These are phyloP conservation scores for Paracoccidioides brasiliensis DNA, from an alignment of 2,329 filamentous ascomycete species.

Conservation along the genomic window DNA sequence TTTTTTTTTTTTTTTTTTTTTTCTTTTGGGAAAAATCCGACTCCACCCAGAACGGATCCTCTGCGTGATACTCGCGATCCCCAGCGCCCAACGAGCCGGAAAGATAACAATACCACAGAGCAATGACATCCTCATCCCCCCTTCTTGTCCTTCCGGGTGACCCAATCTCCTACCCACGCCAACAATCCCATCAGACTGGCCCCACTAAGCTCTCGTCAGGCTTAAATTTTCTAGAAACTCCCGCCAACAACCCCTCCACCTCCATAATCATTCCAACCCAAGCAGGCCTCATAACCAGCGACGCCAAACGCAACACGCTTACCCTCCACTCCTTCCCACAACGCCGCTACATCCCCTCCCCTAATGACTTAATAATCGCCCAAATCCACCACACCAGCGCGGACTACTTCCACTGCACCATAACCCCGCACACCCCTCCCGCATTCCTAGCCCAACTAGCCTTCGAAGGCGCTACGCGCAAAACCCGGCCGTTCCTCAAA, in stretches of 20 bases:
- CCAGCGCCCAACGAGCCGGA: background rate
- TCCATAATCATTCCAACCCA: conserved; percentile 37
- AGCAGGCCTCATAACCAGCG: conserved; percentile 25
- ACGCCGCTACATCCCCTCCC: conserved; percentile 59
- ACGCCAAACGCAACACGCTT: conserved; percentile 28
- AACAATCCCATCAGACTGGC: conserved; percentile 40
- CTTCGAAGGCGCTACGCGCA: conserved; percentile 89
- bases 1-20: no score
- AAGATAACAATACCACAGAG: background rate
- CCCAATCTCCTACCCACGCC: conserved; percentile 50
- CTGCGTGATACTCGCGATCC: no score
- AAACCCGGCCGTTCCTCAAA: conserved; percentile 68
- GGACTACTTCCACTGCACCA: conserved; percentile 67
- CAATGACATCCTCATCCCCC: conserved; percentile 28
- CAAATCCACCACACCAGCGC: conserved; percentile 62
- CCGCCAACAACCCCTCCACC: conserved; percentile 54
- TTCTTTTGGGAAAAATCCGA: no score
- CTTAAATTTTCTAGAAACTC: conserved; percentile 57
- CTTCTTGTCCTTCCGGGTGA: conserved; percentile 76
- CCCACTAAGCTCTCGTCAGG: conserved; percentile 74
- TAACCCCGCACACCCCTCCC: conserved; percentile 50
- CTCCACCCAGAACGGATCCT: background rate
- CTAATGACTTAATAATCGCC: conserved; percentile 80
- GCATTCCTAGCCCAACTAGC: conserved; percentile 72
- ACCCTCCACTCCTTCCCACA: conserved; percentile 25